Base-by-base conservation (phyloP, 2,329 filamentous ascomycete genomes). In the Fusarium nanum region DNA sequence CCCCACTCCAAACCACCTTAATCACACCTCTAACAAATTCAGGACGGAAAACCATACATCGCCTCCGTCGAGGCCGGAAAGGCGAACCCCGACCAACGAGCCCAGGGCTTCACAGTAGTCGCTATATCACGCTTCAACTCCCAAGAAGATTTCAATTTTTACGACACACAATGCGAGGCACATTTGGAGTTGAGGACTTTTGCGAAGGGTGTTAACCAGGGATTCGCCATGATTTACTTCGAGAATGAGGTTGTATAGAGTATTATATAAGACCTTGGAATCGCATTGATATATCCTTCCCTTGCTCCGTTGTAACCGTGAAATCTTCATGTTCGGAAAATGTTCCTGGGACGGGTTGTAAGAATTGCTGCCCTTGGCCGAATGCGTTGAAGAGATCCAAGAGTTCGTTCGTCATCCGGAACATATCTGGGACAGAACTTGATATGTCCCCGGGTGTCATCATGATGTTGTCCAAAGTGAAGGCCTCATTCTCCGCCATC, bases 41-140 rank as follows among this genome's bases (percentile, higher is more conserved):
- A 90, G 89, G 83, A 89, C 60, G 88, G 87, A 46, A 86, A 89
- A 66, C 86, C 86, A 1, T 91, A 91, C 73, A 89, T 91, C 49
- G 69, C 85, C 40, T 80, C 82, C 5, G 82, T 85, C 0, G 56
- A 80, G 79, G 88, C 84, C 2, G 84, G 83, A 6, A 76, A 79
- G 7, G 82, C 86, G 1, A 79, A 86, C 59, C 77, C 83, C 4
- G 87, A 90, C 64, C 81, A 85, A 6, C 84, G 88, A 6, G 84
- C 81, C 60, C 84, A 89, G 70, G 89, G 88, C 6, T 90, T 83
- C 78, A 90, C 85, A 3, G 60, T 91, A 41, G 82, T 85, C 1
- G 86, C 85, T 0, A 83, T 87, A 53, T 88, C 86, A 3, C 83
- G 83, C 0, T 91, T 91, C 67, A 81, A 81, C 4, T 87, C 83